Evolutionary conservation across 1,139 yeast species (phyloP), one percentile per base, ranked within the genome.

Genomic region (Protomyces inouyei): DNA sequence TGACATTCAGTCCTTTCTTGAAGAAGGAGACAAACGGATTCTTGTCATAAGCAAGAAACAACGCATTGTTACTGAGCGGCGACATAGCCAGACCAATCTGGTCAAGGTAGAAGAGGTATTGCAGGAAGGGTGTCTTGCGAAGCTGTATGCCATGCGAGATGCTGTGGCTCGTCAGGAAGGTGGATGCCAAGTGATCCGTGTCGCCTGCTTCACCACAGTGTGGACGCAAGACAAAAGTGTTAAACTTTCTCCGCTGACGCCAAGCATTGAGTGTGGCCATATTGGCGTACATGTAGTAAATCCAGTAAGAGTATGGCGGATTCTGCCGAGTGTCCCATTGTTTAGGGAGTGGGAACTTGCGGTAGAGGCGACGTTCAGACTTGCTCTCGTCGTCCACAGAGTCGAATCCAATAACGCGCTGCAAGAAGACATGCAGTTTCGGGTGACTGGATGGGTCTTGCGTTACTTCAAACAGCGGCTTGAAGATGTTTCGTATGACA

Each of bases 181-280:
- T 95, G 65, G 93, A 83, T 54, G 92, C 90, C 73, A 95, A 81
- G 77, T 95, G 98, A 72, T 92, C 98, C 0, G 98, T 97, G 72
- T 95, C 98, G 64, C 99, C 99, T 4, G 98, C 99, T 76, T 95
- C 99, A 69, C 99, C 99, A 71, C 97, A 89, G 75, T 95, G 99
- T 1, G 99, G 99, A 72, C 98, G 83, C 71, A 95, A 79, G 21
- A 90, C 95, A 76, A 95, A 86, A 0, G 98, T 92, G 73, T 89
- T 92, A 76, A 83, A 88, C 0, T 88, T 87, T 64, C 91, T 80
- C 67, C 78, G 80, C 52, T 80, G 77, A 76, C 99, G 84, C 83
- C 93, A 86, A 69, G 86, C 84, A 74, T 95, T 95, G 75, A 95
- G 81, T 3, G 95, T 83, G 1, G 95, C 84, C 76, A 93, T 77